These are phyloP conservation scores for Acacia confusa DNA, from an alignment of 306 rosid genomes.

Conservation along the genomic window DNA sequence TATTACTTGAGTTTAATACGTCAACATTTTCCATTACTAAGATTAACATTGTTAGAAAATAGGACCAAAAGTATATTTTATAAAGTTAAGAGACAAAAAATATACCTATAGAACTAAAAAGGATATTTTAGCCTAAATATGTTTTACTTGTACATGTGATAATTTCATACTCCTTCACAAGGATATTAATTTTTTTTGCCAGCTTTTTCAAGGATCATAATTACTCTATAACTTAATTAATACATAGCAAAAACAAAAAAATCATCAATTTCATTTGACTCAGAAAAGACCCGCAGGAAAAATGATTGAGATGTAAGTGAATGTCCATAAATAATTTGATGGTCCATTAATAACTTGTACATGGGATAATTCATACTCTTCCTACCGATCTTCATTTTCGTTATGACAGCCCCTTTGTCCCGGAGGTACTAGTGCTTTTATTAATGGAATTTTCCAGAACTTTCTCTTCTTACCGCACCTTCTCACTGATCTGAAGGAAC, in stretches of 20 bases:
- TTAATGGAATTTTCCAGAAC: neutral
- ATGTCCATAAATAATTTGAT: neutral
- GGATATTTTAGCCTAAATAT: neutral
- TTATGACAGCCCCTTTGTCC: conserved; percentile 59
- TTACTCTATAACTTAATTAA: neutral
- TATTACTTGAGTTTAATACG: too few species aligned
- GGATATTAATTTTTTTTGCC: neutral
- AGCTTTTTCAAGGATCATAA: neutral
- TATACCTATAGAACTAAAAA: too few species aligned
- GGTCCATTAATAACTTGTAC: neutral
- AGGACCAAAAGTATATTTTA: too few species aligned
- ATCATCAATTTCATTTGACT: neutral
- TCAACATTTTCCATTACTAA: too few species aligned
- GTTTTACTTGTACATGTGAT: neutral
- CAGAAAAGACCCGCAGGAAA: neutral
- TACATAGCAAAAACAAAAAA: neutral
- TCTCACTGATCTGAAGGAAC: conserved; percentile 16
- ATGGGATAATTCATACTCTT: too few species aligned
- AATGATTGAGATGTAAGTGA: neutral
- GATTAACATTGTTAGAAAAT: too few species aligned
- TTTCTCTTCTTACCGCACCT: neutral
- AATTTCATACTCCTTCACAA: neutral
- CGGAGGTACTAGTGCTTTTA: conserved; percentile 45
- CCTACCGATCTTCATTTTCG: conserved; percentile 18
- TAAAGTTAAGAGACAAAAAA: too few species aligned